A percentile compares a stretch with the other conserved stretches of the same genome.
Conservation (phyloP, 768 basidiomycete genomes). For the Lactifluus rugatus region DNA sequence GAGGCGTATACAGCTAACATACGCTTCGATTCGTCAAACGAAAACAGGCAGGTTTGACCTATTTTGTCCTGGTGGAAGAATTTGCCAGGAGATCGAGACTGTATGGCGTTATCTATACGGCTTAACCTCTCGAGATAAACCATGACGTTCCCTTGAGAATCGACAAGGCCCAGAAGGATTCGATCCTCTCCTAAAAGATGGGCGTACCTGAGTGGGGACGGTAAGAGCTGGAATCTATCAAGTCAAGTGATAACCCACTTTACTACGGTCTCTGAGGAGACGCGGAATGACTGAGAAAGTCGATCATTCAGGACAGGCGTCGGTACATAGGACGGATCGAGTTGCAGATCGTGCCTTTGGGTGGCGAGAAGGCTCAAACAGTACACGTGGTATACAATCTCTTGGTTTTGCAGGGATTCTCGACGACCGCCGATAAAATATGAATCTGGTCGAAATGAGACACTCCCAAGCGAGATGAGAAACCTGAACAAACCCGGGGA, state of each 20-base stretch:
- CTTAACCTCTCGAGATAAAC: conserved; percentile 9
- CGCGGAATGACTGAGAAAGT: conserved; percentile 6
- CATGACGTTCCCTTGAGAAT: conserved; percentile 6
- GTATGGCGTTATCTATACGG: conserved; percentile 2
- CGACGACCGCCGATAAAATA: conserved; percentile 8
- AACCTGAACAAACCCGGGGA: background rate
- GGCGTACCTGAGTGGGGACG: background rate
- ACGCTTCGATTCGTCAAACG: conserved; percentile 45
- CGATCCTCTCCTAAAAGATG: conserved; percentile 15
- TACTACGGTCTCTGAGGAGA: background rate
- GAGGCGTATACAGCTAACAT: conserved; percentile 40
- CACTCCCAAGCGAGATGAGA: background rate
- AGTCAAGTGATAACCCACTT: background rate
- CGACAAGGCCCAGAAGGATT: conserved; percentile 10
- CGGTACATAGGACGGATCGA: conserved; percentile 14
- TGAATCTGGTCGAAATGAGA: background rate
- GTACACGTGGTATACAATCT: conserved; percentile 8
- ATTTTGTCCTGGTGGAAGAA: conserved; percentile 37
- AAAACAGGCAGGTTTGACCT: conserved; percentile 35
- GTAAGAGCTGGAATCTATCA: background rate
- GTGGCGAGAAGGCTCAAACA: conserved; percentile 5
- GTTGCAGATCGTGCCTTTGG: conserved; percentile 10
- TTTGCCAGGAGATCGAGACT: background rate
- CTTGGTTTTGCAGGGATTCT: conserved; percentile 8
- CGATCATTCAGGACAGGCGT: background rate